These are phyloP conservation scores for Cutaneotrichosporon sp. DNA, from an alignment of 1,284 basidiomycete species.

Conservation along the genomic window DNA sequence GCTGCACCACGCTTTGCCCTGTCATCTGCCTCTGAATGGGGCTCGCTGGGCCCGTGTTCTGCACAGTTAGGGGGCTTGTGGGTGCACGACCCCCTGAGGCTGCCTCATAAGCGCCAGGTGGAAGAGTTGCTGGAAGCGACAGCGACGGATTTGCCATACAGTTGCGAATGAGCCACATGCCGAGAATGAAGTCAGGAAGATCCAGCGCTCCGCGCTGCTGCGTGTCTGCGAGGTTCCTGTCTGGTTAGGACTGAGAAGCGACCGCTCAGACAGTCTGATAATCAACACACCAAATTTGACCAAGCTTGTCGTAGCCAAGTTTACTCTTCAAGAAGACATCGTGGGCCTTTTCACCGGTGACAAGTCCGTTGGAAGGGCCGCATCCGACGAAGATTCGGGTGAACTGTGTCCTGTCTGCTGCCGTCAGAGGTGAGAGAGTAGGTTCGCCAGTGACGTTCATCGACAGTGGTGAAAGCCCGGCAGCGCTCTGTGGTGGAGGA, in stretches of 20 bases:
- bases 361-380: conserved; percentile 68
- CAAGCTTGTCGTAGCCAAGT: conserved; percentile 80
- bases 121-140: conserved; percentile 69
- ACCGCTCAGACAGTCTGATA: background rate
- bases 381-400: conserved; percentile 68
- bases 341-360: conserved; percentile 81
- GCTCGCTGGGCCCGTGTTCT: conserved; percentile 34
- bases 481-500: conserved; percentile 48
- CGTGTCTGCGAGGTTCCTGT: conserved; percentile 88
- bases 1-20: conserved; percentile 38
- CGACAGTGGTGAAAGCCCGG: conserved; percentile 36
- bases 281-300: conserved; percentile 80
- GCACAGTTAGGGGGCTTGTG: conserved; percentile 29
- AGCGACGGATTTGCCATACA: conserved; percentile 76
- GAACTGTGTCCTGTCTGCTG: conserved; percentile 79
- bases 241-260: background rate
- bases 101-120: conserved; percentile 87
- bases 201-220: conserved; percentile 87
- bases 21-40: conserved; percentile 49
- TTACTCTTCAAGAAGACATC: conserved; percentile 92
- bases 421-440: conserved; percentile 60
- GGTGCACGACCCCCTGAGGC: conserved; percentile 56
- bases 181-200: conserved; percentile 87
- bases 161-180: conserved; percentile 88
- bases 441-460: conserved; percentile 44